Base-by-base conservation (phyloP, 192 early-diverging fungal species). In the Spinellus fusiger region DNA sequence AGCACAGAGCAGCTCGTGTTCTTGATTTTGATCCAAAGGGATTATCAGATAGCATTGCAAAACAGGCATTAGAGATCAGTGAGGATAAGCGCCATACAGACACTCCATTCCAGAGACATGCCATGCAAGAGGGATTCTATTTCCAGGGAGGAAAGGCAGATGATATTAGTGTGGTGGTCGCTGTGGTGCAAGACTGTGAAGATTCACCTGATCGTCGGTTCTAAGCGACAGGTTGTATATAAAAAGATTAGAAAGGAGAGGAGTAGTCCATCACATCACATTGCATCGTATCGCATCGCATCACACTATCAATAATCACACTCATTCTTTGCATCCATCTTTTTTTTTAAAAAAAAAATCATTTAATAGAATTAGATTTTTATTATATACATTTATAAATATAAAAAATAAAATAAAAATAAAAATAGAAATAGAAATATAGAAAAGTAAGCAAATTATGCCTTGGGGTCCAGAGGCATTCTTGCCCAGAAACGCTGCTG, bases 121-220 rank as follows among this genome's bases (percentile, higher is more conserved):
- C 96, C 0, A 89, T 93, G 63, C 83, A 92, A 55, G 94, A 96
- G 73, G 96, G 94, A 5, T 77, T 69, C 22, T 69, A 66, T 37
- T 68, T 65, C 29, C 66, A 74, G 68, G 95, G 95, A 46, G 95
- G 95, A 46, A 98, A 98, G 64, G 74, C 81, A 61, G 96, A 98
- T 74, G 96, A 98, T 74, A 92, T 96, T 56, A 93, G 90, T 18
- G 91, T 96, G 2, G 56, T 96, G 25, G 87, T 91, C 1, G 94
- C 89, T 4, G 82, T 95, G 8, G 84, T 98, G 18, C 80, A 84
- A 64, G 88, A 89, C 56, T 73, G 80, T 35, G 87, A 89, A 61
- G 87, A 89, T 59, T 78, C 85, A 16, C 87, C 87, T 12, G 84
- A 89, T 51, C 77, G 87, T 15, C 85, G 87, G 33, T 82, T 65